Base-by-base conservation (phyloP, 352 stramenopile genomes). In the Phytopythium chamaehyphon region DNA sequence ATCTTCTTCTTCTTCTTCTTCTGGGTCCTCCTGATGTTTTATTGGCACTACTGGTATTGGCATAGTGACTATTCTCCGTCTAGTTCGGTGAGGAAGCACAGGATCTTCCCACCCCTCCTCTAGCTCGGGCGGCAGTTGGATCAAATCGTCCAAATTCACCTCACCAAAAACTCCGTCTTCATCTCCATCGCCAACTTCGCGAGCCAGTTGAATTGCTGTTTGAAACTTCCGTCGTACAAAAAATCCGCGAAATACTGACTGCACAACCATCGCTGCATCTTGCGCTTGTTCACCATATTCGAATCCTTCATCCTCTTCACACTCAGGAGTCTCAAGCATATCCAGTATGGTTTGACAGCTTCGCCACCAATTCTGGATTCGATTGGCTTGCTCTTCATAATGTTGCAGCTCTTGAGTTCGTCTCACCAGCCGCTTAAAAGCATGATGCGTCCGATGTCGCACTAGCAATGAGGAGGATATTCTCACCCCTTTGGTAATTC, bases 161-260 rank as follows among this genome's bases (percentile, higher is more conserved):
- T 69, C 75, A 3, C 65, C 63, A 51, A 76, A 88, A 2, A 57
- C 58, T 19, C 62, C 62, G 11, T 54, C 54, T 0, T 60, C 66
- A 22, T 66, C 64, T 1, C 64, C 51, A 3, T 57, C 33, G 0
- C 16, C 50, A 4, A 80, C 57, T 10, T 55, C 40, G 6, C 71
- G 66, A 1, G 75, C 77, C 24, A 87, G 55, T 19, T 73, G 73
- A 9, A 90, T 45, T 7, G 80, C 80, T 23, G 82, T 72, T 16
- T 69, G 64, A 50, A 86, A 87, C 51, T 85, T 88, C 8, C 74
- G 67, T 4, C 80, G 73, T 6, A 88, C 70, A 40, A 77, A 62
- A 48, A 86, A 88, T 9, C 80, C 80, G 19, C 80, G 73, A 45
- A 83, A 88, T n/a, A 69, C 74, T 3, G 80, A 88, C 55, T 90